Base-by-base conservation (phyloP, 306 rosid genomes). In the Quercus robur region DNA sequence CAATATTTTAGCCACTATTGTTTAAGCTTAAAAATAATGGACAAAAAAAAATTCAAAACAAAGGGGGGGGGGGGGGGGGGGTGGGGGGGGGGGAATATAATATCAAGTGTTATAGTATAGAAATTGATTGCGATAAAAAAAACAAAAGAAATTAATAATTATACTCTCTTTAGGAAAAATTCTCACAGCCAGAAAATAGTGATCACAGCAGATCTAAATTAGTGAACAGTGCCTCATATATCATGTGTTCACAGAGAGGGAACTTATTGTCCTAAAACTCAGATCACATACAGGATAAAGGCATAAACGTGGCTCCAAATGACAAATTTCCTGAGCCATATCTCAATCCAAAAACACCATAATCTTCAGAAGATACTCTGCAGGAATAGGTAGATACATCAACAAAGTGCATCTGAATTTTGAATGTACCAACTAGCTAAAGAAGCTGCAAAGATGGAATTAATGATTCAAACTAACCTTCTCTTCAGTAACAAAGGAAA, bases 261-360 rank as follows among this genome's bases (percentile, higher is more conserved):
- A 72, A 75, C 59, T 79, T 74, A 31, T 72, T 3, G 52, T 77
- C 75, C 41, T 21, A 62, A 67, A 77, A 66, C 72, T 38, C 54
- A 28, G 75, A 71, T 56, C 70, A 84, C 95, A 52, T 90, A 95
- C 99, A 56, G 74, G 87, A 82, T 69, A 93, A 88, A 66, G 98
- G 99, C 90, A 58, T 44, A 80, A 87, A 70, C 70, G 94, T 90
- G 70, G 87, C 89, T 73, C 99, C 97, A 85, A 80, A 61, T 23
- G 98, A 93, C 72, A 91, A 83, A 87, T 89, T 93, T 81, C 81
- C 84, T 0, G 99, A 86, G 83, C 98, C 97, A 72, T 93, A 95
- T 95, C 98, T 89, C 88, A 95, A 84, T 74, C 99, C 98, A 88
- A 93, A 78, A 75, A 85, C 79, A 67, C 98, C 93, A 76, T 80